Evolutionary conservation across 139 green algal species (phyloP).

Genomic region (Chlamydomonas sp.): DNA sequence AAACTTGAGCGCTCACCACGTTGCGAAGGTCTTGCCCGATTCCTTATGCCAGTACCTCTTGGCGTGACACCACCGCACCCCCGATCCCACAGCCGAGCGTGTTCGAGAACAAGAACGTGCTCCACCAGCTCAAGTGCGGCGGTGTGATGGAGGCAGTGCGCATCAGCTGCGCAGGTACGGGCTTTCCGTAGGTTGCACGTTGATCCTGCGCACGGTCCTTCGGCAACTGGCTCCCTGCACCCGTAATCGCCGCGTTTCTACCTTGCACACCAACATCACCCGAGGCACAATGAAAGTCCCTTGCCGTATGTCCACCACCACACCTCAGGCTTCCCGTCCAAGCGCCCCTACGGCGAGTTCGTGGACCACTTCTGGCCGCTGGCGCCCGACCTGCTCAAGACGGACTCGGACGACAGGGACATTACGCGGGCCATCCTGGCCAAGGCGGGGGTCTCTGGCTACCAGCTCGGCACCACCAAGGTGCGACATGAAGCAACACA

Average conservation of each 20-base stretch:
- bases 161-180: constrained; percentile 88
- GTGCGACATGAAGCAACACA: constrained; percentile 19
- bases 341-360: constrained; percentile 90
- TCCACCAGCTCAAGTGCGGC: constrained; percentile 98
- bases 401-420: constrained; percentile 66
- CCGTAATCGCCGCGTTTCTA: no score
- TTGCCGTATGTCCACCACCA: no score
- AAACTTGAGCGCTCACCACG: background rate
- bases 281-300: no score
- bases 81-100: constrained; percentile 56
- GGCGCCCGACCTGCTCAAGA: constrained; percentile 63
- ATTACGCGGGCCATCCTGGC: constrained; percentile 50
- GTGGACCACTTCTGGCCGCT: constrained; percentile 95
- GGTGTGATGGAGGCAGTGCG: constrained; percentile 98
- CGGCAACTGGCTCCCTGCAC: no score
- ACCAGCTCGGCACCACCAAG: constrained; percentile 90
- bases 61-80: background rate
- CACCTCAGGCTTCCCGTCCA: constrained; percentile 88
- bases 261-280: no score
- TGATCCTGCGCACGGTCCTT: no score
- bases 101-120: constrained; percentile 94
- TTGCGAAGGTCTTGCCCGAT: no score
- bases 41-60: no score
- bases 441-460: constrained; percentile 59
- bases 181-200: background rate